A percentile compares a stretch with the other conserved stretches of the same genome.
Evolutionary conservation across 2,329 filamentous ascomycete species (phyloP).

Genomic region (Corinectria fuckeliana): DNA sequence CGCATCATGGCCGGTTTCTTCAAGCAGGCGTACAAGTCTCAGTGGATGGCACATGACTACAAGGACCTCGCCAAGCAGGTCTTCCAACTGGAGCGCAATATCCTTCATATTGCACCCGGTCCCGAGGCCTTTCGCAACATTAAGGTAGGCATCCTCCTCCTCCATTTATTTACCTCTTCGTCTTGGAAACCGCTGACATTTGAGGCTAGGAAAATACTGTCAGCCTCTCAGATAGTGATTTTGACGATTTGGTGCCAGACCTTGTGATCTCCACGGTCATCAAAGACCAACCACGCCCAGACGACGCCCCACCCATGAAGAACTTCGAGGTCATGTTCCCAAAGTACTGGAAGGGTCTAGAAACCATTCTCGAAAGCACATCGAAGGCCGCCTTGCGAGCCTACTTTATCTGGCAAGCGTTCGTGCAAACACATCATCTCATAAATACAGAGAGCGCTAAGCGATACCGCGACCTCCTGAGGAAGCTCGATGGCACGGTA

Average conservation of each 20-base stretch:
- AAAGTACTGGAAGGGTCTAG: conserved; percentile 6
- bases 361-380: conserved; percentile 4
- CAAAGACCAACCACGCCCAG: neutral
- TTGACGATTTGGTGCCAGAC: conserved; percentile 3
- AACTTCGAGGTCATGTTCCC: conserved; percentile 21
- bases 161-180: neutral
- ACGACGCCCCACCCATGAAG: neutral
- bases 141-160: neutral
- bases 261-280: conserved; percentile 4
- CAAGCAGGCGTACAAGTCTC: neutral
- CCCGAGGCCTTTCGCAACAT: neutral
- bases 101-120: conserved; percentile 5
- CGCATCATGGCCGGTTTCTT: neutral
- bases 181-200: neutral
- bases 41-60: neutral
- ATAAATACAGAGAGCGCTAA: neutral
- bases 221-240: neutral
- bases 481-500: conserved; percentile 10
- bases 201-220: neutral
- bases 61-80: conserved; percentile 1
- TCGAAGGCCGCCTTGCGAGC: conserved; percentile 15
- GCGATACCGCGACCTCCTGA: neutral
- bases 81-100: conserved; percentile 8
- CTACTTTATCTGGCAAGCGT: conserved; percentile 25
- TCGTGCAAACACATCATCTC: conserved; percentile 21